Percentiles rank a stretch among this genome's conserved stretches.
Conservation (phyloP, 345 rosid species). For the Durio zibethinus region DNA sequence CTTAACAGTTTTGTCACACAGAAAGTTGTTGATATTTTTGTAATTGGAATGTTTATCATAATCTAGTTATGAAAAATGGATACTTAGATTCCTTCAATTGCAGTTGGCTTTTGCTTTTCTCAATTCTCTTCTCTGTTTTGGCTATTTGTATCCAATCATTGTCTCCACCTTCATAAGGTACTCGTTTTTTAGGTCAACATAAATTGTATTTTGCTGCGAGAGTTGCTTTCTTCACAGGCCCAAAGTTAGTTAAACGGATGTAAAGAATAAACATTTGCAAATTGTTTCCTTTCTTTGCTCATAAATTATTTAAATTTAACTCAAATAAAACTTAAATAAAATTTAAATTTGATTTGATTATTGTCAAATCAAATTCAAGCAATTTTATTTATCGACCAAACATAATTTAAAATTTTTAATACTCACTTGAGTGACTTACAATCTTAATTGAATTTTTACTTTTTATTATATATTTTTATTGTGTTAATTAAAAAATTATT, state of each 20-base stretch:
- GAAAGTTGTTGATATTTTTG: not conserved
- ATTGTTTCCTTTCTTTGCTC: not conserved
- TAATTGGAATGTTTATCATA: not conserved
- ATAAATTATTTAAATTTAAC: too few relatives aligned
- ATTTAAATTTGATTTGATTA: too few relatives aligned
- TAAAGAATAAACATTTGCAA: not conserved
- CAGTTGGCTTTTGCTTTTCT: not conserved
- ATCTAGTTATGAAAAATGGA: not conserved
- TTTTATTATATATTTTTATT: too few relatives aligned
- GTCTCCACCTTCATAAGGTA: not conserved
- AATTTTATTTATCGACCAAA: too few relatives aligned
- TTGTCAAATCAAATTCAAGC: too few relatives aligned
- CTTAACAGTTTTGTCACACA: conserved; percentile 2
- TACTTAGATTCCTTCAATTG: too few relatives aligned
- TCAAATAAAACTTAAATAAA: too few relatives aligned
- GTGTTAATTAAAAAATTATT: too few relatives aligned
- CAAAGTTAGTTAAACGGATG: not conserved
- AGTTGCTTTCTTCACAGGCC: not conserved
- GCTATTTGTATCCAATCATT: not conserved
- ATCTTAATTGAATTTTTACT: too few relatives aligned
- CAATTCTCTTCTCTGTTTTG: not conserved
- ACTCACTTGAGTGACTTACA: too few relatives aligned
- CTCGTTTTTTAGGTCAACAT: not conserved
- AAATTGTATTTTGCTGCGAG: not conserved
- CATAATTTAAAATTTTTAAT: too few relatives aligned